phyloP scores from a whole-genome alignment of 257 asterid species.

The Primulina eburnea region DNA sequence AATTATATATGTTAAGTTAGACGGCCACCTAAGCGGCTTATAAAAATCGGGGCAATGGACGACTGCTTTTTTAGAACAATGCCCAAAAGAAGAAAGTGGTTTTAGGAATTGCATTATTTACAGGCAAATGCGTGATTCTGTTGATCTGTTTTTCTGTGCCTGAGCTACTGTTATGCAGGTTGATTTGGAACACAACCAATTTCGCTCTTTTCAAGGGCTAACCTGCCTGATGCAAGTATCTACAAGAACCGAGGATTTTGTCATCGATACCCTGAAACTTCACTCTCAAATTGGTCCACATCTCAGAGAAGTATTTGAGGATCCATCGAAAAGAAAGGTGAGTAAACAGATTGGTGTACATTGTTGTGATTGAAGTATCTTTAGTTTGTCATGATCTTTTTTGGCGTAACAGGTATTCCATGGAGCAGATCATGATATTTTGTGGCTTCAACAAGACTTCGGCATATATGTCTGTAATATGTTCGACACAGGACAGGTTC shows the following conservation, averaged over 20 bases:
- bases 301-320: slow-evolving; percentile 85
- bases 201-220: slow-evolving; percentile 92
- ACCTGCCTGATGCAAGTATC: slow-evolving; percentile 99
- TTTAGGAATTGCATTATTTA: neutral
- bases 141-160: slow-evolving; percentile 7
- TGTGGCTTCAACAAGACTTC: slow-evolving; percentile 95
- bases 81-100: neutral
- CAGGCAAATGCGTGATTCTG: slow-evolving; percentile 7
- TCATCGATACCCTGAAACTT: slow-evolving; percentile 85
- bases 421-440: slow-evolving; percentile 88
- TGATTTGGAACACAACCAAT: slow-evolving; percentile 97
- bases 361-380: slow-evolving; percentile 20
- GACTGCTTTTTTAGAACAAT: too few species aligned
- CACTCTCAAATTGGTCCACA: slow-evolving; percentile 88
- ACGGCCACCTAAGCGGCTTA: too few species aligned
- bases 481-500: slow-evolving; percentile 99
- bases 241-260: slow-evolving; percentile 88
- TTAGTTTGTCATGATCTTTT: slow-evolving; percentile 11
- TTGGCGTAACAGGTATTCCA: slow-evolving; percentile 72
- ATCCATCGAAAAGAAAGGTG: slow-evolving; percentile 87
- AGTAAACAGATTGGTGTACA: slow-evolving; percentile 15
- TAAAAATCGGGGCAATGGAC: too few species aligned
- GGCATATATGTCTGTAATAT: slow-evolving; percentile 94
- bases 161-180: slow-evolving; percentile 50
- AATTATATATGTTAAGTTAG: too few species aligned